A percentile compares a stretch with the other conserved stretches of the same genome.
These are phyloP conservation scores for Pseudisothecium myosuroides DNA, from an alignment of 225 moss, liverwort and hornwort genomes.

Conservation along the genomic window DNA sequence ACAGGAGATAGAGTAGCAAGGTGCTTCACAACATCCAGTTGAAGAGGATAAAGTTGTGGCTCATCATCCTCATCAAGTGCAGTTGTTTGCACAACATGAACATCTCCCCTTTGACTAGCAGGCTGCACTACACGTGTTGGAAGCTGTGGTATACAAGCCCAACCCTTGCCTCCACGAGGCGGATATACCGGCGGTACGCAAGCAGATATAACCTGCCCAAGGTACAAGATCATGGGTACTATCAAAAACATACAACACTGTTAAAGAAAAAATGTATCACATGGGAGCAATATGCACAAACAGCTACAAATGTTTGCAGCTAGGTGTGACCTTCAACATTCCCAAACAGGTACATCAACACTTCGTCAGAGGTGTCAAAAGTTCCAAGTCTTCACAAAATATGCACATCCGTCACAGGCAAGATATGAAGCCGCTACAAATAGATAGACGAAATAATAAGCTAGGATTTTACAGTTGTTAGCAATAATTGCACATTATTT, in stretches of 20 bases:
- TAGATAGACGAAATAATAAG: neutral
- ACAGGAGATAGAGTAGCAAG: slow-evolving; percentile 91
- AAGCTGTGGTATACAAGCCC: slow-evolving; percentile 87
- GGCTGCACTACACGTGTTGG: slow-evolving; percentile 60
- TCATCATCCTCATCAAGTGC: slow-evolving; percentile 45
- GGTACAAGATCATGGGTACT: neutral
- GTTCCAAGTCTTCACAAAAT: neutral
- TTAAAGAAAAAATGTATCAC: neutral
- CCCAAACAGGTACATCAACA: neutral
- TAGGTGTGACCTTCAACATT: neutral
- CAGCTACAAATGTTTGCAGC: neutral
- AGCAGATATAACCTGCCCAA: slow-evolving; percentile 65
- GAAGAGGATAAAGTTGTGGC: slow-evolving; percentile 60
- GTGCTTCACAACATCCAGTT: slow-evolving; percentile 90
- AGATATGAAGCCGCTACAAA: neutral
- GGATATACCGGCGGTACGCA: slow-evolving; percentile 95
- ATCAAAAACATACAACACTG: neutral
- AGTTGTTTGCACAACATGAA: slow-evolving; percentile 32
- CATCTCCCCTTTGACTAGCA: slow-evolving; percentile 29
- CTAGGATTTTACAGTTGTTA: neutral
- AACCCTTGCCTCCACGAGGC: slow-evolving; percentile 79
- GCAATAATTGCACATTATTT: neutral
- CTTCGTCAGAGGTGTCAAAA: neutral
- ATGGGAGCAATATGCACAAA: neutral
- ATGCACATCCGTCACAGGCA: neutral